Base-by-base conservation (phyloP, 306 rosid species). In the Quercus variabilis region DNA sequence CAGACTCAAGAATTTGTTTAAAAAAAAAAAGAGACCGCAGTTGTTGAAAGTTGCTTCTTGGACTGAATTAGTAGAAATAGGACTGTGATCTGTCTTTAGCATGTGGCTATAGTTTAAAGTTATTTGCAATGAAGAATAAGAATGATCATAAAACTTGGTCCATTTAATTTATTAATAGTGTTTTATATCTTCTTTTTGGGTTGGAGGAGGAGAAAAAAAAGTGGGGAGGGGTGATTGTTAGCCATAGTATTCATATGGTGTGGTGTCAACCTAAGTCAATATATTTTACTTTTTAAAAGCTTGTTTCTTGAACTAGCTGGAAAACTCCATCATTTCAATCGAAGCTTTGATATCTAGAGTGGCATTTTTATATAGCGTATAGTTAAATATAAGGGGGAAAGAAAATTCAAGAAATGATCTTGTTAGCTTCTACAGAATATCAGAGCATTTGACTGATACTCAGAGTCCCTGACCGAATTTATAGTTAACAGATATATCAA, bases 391-490 rank as follows among this genome's bases (percentile, higher is more conserved):
- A 23, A 59, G 65, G 68, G 9, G 9, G 18, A 60, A 60, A 26
- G 68, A 26, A 62, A 62, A 49, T 49, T 62, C 33, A 35, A 64
- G 20, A 64, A 64, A 64, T 18, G 17, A 15, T 64, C 43, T 30
- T 30, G 43, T 30, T 18, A 28, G 12, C 43, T 64, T 64, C 70
- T 30, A 64, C 70, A 15, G 21, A 41, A 41, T 41, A 41, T 41
- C 70, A 64, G 31, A 64, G 21, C 21, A 28, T 30, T 17, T 30
- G 70, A 30, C 46, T 9, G 43, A 25, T 59, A 35, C 74, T 75
- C 23, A 19, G 51, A 71, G 76, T 72, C 69, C 71, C 70, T 73
- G 83, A 64, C 69, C 60, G 49, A 31, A 67, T 67, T 38, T 67
- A 3, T 28, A 28, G 5, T 23, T 59, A 49, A 75, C 69, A 52